A percentile compares a stretch with the other conserved stretches of the same genome.
Conservation (phyloP, 2,329 filamentous ascomycete genomes). For the Claviceps citrina region DNA sequence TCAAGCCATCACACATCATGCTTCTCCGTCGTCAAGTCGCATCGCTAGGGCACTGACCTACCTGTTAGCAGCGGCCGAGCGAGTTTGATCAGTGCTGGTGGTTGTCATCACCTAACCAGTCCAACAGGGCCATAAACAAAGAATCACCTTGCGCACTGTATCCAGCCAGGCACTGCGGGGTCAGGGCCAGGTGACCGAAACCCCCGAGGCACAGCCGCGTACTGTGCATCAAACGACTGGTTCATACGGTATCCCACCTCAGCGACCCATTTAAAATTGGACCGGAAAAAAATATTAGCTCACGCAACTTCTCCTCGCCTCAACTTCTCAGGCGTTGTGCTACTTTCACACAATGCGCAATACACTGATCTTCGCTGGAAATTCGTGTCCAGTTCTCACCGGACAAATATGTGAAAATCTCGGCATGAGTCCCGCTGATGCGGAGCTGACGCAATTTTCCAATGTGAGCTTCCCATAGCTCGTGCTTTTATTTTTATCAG, state of each 20-base stretch:
- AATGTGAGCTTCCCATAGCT: conserved; percentile 38
- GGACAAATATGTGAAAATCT: conserved; percentile 52
- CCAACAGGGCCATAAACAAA: too few relatives aligned
- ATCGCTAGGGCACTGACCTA: background rate
- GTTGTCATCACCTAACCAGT: too few relatives aligned
- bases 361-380: conserved; percentile 53
- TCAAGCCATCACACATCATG: too few relatives aligned
- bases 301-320: conserved; percentile 8
- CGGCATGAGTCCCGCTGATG: conserved; percentile 47
- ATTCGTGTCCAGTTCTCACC: conserved; percentile 49
- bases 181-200: too few relatives aligned
- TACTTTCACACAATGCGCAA: conserved; percentile 37
- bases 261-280: background rate
- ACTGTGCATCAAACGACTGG: background rate
- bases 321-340: conserved; percentile 9
- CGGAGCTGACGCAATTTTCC: conserved; percentile 54
- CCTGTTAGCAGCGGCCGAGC: background rate
- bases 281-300: conserved; percentile 5
- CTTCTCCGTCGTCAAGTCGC: too few relatives aligned
- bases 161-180: too few relatives aligned
- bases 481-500: conserved; percentile 4
- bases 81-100: background rate
- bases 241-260: background rate
- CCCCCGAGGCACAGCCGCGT: too few relatives aligned
- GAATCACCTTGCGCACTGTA: too few relatives aligned